These are phyloP conservation scores for Steccherinum ochraceum DNA, from an alignment of 768 basidiomycete species.

Conservation along the genomic window DNA sequence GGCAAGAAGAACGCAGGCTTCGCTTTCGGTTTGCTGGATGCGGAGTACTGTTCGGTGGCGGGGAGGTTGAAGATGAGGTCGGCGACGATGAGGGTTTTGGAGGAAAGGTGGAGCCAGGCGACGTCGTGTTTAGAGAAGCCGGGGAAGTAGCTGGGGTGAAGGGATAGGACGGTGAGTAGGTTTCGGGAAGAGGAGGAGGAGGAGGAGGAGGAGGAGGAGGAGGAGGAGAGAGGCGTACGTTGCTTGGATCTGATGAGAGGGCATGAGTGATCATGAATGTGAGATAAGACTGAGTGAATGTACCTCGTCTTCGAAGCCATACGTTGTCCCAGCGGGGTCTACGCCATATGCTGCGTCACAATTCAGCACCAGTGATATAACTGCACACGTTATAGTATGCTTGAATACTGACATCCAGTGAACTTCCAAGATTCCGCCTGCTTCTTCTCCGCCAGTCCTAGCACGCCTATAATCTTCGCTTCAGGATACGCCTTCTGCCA, in stretches of 20 bases:
- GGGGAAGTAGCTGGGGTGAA: conserved; percentile 50
- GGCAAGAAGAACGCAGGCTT: conserved; percentile 8
- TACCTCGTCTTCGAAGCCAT: conserved; percentile 70
- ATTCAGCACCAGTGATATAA: background rate
- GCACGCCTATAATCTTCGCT: conserved; percentile 63
- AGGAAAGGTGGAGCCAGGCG: conserved; percentile 64
- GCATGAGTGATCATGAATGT: background rate
- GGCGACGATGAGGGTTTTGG: conserved; percentile 64
- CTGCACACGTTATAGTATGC: background rate
- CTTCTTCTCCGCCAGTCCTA: conserved; percentile 40
- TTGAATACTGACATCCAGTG: conserved; percentile 44
- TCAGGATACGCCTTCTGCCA: conserved; percentile 51
- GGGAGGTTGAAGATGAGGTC: conserved; percentile 79
- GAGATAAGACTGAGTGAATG: background rate
- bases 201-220: no score
- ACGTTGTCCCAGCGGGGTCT: conserved; percentile 37
- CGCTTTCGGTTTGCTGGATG: conserved; percentile 5
- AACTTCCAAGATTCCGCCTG: conserved; percentile 41
- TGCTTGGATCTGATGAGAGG: background rate
- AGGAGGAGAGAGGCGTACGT: background rate
- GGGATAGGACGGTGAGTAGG: no score
- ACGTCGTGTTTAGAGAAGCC: conserved; percentile 68
- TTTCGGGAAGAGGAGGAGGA: no score
- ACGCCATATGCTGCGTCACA: conserved; percentile 6
- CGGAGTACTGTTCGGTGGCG: conserved; percentile 48